Base-by-base conservation (phyloP, 129 eudicot species). In the Flaveria sonorensis region DNA sequence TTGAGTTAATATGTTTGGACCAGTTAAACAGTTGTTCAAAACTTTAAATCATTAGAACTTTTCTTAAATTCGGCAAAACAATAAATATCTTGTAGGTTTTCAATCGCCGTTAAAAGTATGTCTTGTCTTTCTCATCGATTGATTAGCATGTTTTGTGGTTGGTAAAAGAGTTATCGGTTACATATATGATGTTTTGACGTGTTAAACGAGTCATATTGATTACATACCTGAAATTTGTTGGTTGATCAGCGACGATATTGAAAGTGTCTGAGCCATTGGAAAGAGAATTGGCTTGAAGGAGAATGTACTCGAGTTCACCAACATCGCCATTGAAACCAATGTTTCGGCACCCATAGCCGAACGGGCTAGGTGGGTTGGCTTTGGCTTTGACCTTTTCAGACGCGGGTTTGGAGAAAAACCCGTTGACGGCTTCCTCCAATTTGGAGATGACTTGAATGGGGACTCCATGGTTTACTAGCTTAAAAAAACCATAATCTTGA, bases 251-350 rank as follows among this genome's bases (percentile, higher is more conserved):
- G 15, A 82, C 59, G 55, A 76, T 15, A 19, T 61, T 64, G 57
- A 89, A 76, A 51, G 79, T 61, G 13, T 76, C 52, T 0, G 79
- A 68, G 52, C 53, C 24, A 62, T 77, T 12, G 59, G 85, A 75
- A 51, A n/a, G 51, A 39, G 92, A 77, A 50, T 83, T 83, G 11
- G 96, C 89, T 82, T 89, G 90, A 70, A 94, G 89, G 18, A 94
- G 87, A 80, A 94, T 81, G 75, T 94, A 94, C 39, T 94, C 99
- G n/a, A 94, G 90, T 68, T 94, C 97, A 7, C 97, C 99, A 47
- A 65, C 84, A 40, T 94, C 99, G 1, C 99, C 99, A 69, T 91
- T 87, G 67, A 70, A 82, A 9, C 99, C 99, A 28, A 94, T 91
- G 61, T 88, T 91, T 28, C 89, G 77, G 69, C 87, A 84, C 4